These are phyloP conservation scores for Arthroderma sp. DNA, from an alignment of 2,329 filamentous ascomycete genomes.

Conservation along the genomic window DNA sequence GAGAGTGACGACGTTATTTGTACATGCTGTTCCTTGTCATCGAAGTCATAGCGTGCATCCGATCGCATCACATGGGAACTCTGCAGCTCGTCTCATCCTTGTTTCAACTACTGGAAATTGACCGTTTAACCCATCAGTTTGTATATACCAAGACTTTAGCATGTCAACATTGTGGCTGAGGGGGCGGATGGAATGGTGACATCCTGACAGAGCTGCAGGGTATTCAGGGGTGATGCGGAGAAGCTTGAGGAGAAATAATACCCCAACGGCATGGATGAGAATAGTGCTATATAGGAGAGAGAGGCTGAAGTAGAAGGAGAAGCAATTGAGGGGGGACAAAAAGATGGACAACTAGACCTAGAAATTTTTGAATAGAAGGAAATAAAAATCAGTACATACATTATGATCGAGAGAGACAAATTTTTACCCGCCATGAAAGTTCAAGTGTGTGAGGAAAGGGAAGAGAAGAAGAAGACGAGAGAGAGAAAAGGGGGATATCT, in stretches of 20 bases:
- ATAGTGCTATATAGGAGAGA: background rate
- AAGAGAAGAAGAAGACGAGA: background rate
- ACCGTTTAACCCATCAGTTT: background rate
- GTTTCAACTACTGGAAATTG: conserved; percentile 2
- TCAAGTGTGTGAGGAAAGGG: background rate
- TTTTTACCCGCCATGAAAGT: conserved; percentile 3
- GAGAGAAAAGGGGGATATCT: background rate
- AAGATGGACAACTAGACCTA: background rate
- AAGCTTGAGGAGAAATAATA: background rate
- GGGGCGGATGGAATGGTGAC: background rate
- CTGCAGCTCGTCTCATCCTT: background rate
- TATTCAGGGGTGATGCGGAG: background rate
- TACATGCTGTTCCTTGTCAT: conserved; percentile 1
- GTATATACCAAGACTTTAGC: background rate
- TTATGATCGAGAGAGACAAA: background rate
- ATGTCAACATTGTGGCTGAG: background rate
- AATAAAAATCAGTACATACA: background rate
- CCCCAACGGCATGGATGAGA: background rate
- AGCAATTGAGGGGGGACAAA: background rate
- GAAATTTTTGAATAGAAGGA: background rate
- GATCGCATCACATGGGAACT: conserved; percentile 3
- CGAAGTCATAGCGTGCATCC: conserved; percentile 1
- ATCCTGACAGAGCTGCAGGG: background rate
- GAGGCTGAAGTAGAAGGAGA: background rate
- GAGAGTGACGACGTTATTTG: background rate